Base-by-base conservation (phyloP, 2,329 filamentous ascomycete species). In the Tolypocladium paradoxum region DNA sequence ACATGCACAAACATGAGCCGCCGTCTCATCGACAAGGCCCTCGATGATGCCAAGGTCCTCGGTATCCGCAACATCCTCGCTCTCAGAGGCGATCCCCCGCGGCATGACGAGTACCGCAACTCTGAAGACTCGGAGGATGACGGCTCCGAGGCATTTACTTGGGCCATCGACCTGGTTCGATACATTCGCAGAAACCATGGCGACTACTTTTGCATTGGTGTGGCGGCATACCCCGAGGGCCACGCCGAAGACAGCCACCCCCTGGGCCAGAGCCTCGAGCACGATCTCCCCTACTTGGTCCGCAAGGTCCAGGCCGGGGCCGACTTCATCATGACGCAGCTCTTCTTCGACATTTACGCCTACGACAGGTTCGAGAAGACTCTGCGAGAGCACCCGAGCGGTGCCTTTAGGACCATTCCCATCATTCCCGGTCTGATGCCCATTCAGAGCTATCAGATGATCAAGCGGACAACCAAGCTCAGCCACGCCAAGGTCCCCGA, bases 1-100 rank as follows among this genome's bases (percentile, higher is more conserved):
- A 99, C 93, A 3, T 99, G 93, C 71, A 99, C 93, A 53, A 97
- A 99, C 69, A 97, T 97, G 92, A 93, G 87, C 67, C 82, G 85
- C 60, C 79, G 79, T 50, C 73, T 95, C 61, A 84, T 99, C 55
- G 93, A 99, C 64, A 85, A 91, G 66, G 88, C 92, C 0, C 74
- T 99, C 59, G 88, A 95, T 63, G 88, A 95, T 64, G 92, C 92
- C 48, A 96, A 95, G 71, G 87, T 81, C 11, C 73, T 97, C 48
- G 93, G 93, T 0, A 90, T 99, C 60, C 81, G 91, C 60, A 99
- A 99, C 65, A 96, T 99, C 52, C 76, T 99, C 47, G 93, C 93
- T 4, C 74, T 99, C 58, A 79, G 93, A 62, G 93, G 93, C 16
- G 93, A 99, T 65, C 91, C 92, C 40, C 93, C 93, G 0, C 76